These are phyloP conservation scores for Grammothele lineata DNA, from an alignment of 768 basidiomycete species.

Conservation along the genomic window DNA sequence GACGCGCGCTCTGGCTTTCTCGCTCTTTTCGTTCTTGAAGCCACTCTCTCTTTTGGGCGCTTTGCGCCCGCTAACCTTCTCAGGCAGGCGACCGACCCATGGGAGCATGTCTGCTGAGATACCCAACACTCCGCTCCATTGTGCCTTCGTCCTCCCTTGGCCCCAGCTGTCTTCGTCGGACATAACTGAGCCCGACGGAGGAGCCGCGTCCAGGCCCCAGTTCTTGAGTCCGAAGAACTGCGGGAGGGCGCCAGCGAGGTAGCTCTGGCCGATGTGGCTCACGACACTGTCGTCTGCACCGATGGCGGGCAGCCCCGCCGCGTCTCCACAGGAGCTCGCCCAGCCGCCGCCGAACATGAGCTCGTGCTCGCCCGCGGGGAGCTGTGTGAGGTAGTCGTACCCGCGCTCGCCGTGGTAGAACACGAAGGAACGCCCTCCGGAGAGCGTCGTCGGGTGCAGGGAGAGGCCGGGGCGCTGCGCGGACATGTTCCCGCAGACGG, in stretches of 20 bases:
- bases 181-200: conserved; percentile 1
- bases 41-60: no score
- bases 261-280: conserved; percentile 33
- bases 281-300: conserved; percentile 34
- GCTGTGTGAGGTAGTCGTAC: conserved; percentile 71
- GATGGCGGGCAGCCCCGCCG: conserved; percentile 24
- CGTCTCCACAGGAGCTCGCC: conserved; percentile 27
- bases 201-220: conserved; percentile 39
- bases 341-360: conserved; percentile 70
- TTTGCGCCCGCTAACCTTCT: conserved; percentile 43
- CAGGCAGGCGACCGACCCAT: conserved; percentile 67
- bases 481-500: conserved; percentile 57
- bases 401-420: conserved; percentile 45
- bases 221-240: conserved; percentile 45
- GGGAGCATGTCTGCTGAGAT: conserved; percentile 57
- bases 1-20: no score
- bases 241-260: conserved; percentile 47
- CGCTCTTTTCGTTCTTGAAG: no score
- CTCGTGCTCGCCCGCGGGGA: conserved; percentile 38
- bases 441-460: conserved; percentile 21
- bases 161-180: conserved; percentile 25
- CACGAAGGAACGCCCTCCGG: conserved; percentile 52
- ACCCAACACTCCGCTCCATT: conserved; percentile 65
- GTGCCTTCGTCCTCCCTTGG: conserved; percentile 44
- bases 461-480: conserved; percentile 53